Conservation (phyloP, 1,284 basidiomycete genomes). For the Xerocomus alliaceus region DNA sequence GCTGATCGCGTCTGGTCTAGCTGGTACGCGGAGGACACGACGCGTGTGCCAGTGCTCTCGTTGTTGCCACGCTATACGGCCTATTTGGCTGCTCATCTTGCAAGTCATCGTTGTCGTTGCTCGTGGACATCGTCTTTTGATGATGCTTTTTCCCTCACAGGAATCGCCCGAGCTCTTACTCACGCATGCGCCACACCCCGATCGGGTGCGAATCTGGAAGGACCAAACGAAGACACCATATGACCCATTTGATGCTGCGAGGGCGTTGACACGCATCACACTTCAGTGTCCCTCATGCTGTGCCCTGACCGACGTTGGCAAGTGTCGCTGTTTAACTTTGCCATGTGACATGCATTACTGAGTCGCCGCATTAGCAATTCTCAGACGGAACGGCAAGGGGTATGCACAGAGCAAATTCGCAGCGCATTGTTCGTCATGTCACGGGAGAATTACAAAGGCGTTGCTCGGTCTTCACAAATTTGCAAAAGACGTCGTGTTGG, state of each 20-base stretch:
- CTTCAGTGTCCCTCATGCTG: conserved; percentile 20
- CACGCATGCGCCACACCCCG: conserved; percentile 11
- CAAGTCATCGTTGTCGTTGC: not conserved
- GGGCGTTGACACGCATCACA: not conserved
- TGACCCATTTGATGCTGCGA: conserved; percentile 39
- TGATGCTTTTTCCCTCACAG: not conserved
- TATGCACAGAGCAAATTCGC: conserved; percentile 45
- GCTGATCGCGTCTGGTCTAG: not conserved
- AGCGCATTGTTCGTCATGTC: conserved; percentile 33
- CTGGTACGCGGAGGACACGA: conserved; percentile 43
- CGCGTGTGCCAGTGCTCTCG: conserved; percentile 16
- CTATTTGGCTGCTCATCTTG: conserved; percentile 14
- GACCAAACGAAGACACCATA: conserved; percentile 35
- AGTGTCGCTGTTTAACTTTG: not conserved
- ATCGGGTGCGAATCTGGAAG: conserved; percentile 33
- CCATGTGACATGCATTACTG: not conserved
- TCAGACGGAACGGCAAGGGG: conserved; percentile 23
- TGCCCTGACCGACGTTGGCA: conserved; percentile 10
- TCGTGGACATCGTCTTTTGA: not conserved
- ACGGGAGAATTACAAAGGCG: conserved; percentile 33
- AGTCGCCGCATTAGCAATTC: conserved; percentile 31
- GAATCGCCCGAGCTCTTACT: conserved; percentile 23
- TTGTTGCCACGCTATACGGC: conserved; percentile 20
- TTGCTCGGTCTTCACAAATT: conserved; percentile 42
- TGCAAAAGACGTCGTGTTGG: conserved; percentile 25